A percentile compares a stretch with the other conserved stretches of the same genome.
These are phyloP conservation scores for Fusarium chuoi DNA, from an alignment of 2,329 filamentous ascomycete species.

Conservation along the genomic window DNA sequence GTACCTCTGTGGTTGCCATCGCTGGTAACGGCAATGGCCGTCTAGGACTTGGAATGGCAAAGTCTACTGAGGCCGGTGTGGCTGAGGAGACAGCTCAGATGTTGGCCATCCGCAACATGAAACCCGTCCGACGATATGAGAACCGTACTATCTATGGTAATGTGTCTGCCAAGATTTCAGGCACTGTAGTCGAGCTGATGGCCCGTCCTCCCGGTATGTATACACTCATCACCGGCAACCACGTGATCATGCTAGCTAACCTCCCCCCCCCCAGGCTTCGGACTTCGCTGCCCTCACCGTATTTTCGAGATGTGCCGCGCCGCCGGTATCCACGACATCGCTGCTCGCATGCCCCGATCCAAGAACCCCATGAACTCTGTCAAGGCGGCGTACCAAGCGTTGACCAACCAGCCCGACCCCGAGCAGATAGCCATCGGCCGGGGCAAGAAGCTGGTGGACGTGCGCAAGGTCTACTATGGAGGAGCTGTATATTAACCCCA, in stretches of 20 bases:
- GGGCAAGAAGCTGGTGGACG: conserved; percentile 95
- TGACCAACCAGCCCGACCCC: conserved; percentile 85
- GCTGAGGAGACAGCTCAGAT: conserved; percentile 79
- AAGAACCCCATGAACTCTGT: conserved; percentile 98
- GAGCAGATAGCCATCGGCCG: conserved; percentile 89
- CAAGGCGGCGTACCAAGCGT: conserved; percentile 87
- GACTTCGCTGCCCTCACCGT: conserved; percentile 87
- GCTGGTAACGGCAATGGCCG: conserved; percentile 89
- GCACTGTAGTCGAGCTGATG: conserved; percentile 84
- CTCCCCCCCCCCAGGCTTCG: conserved; percentile 76
- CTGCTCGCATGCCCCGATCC: conserved; percentile 83
- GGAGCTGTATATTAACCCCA: conserved; percentile 70
- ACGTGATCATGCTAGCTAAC: conserved; percentile 4
- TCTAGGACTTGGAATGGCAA: conserved; percentile 89
- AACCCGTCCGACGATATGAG: conserved; percentile 91
- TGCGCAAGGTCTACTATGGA: conserved; percentile 96
- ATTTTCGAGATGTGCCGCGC: conserved; percentile 95
- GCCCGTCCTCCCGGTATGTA: conserved; percentile 85
- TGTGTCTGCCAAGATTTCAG: conserved; percentile 84
- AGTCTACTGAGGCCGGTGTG: conserved; percentile 78
- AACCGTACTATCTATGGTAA: conserved; percentile 90
- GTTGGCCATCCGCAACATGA: conserved; percentile 90
- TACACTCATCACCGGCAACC: conserved; percentile 17
- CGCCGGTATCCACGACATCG: conserved; percentile 86
- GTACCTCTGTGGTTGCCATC: conserved; percentile 78